These are phyloP conservation scores for Entonaema liquescens DNA, from an alignment of 495 filamentous ascomycete genomes.

Conservation along the genomic window DNA sequence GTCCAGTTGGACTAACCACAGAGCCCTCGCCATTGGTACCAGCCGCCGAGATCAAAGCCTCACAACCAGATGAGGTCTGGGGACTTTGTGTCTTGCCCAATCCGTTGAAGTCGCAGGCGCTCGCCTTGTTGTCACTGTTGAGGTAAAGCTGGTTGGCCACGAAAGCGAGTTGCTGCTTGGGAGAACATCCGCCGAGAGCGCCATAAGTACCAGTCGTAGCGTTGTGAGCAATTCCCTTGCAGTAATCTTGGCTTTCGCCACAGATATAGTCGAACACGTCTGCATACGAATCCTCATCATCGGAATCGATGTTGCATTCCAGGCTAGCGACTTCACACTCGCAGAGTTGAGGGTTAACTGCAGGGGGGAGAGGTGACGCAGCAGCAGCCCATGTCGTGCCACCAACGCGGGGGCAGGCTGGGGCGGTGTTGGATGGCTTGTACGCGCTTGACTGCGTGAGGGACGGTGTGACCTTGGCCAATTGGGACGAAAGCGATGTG, in stretches of 20 bases:
- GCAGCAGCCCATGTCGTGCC: constrained; percentile 71
- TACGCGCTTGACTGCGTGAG: constrained; percentile 73
- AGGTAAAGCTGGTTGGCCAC: constrained; percentile 84
- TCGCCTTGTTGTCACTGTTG: constrained; percentile 59
- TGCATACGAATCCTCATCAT: constrained; percentile 61
- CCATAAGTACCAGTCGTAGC: constrained; percentile 79
- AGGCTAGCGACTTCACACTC: constrained; percentile 77
- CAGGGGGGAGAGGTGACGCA: constrained; percentile 79
- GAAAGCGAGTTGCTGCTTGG: constrained; percentile 79
- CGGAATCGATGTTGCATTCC: constrained; percentile 67
- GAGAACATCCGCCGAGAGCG: constrained; percentile 84
- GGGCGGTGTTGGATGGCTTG: constrained; percentile 76
- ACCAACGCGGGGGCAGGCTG: constrained; percentile 74
- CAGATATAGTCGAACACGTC: constrained; percentile 73
- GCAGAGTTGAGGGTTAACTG: constrained; percentile 77
- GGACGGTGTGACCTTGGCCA: constrained; percentile 72
- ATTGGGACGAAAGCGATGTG: constrained; percentile 72
- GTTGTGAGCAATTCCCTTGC: constrained; percentile 76
- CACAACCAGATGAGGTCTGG: constrained; percentile 52
- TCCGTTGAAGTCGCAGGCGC: constrained; percentile 81
- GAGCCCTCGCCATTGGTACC: constrained; percentile 50
- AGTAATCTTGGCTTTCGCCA: constrained; percentile 66
- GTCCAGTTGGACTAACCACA: constrained; percentile 35
- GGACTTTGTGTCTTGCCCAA: constrained; percentile 61
- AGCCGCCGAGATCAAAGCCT: constrained; percentile 50